phyloP scores from a whole-genome alignment of 1,139 yeast genomes.

The Suhomyces bribrorum region DNA sequence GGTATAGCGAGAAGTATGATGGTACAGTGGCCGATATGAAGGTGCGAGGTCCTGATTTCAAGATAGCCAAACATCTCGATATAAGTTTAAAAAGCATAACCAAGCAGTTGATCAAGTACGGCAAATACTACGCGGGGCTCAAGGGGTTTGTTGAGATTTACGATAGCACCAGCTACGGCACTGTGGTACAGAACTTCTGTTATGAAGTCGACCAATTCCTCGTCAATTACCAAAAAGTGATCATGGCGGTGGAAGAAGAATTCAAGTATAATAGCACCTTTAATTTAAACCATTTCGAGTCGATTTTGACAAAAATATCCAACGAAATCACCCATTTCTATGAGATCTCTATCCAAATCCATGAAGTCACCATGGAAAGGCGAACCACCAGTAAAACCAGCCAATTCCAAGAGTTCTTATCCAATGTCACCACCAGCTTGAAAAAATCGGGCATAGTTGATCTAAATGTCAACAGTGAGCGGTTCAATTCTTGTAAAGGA shows the following conservation, averaged over 20 bases:
- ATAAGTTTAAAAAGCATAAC: slow-evolving; percentile 75
- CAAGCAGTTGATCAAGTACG: slow-evolving; percentile 58
- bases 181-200: slow-evolving; percentile 73
- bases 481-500: slow-evolving; percentile 63
- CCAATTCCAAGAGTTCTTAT: slow-evolving; percentile 15
- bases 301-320: slow-evolving; percentile 29
- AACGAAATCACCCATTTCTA: slow-evolving; percentile 54
- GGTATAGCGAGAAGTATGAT: slow-evolving; percentile 65
- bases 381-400: slow-evolving; percentile 7
- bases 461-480: slow-evolving; percentile 53
- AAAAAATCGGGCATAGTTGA: slow-evolving; percentile 46
- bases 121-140: slow-evolving; percentile 62
- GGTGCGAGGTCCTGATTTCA: slow-evolving; percentile 72
- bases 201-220: slow-evolving; percentile 55
- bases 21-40: slow-evolving; percentile 35
- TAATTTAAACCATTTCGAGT: slow-evolving; percentile 38
- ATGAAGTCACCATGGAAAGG: slow-evolving; percentile 36
- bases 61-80: slow-evolving; percentile 71
- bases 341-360: slow-evolving; percentile 51
- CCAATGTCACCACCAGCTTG: slow-evolving; percentile 33
- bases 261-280: slow-evolving; percentile 45
- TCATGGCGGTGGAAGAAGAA: slow-evolving; percentile 56
- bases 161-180: slow-evolving; percentile 59
- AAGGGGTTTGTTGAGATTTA: slow-evolving; percentile 58
- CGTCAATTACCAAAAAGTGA: slow-evolving; percentile 46